Evolutionary conservation across 2,329 filamentous ascomycete genomes (phyloP), one percentile per base, ranked within the genome.

Genomic region (Fusarium sarcochroum): DNA sequence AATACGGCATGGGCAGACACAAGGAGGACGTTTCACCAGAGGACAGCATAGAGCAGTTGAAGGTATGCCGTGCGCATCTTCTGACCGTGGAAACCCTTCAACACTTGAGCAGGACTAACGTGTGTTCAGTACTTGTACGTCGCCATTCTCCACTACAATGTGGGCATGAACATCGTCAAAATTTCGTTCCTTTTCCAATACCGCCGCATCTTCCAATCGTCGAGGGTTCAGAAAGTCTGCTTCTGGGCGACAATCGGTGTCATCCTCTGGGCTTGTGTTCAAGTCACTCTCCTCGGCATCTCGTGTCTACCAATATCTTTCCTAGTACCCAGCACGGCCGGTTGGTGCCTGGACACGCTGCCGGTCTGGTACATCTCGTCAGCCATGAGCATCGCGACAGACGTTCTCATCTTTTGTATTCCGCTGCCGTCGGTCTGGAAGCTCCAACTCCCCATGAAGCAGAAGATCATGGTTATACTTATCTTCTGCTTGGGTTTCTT

Each of bases 181-280:
- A 65, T 77, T 2, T 75, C 73, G 8, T 76, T 78, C 51, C 62
- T 78, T n/a, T 65, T 77, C 47, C 76, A 78, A 51, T 78, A 77
- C 56, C 73, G 74, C 47, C 75, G 76, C 32, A 76, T 78, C 45
- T 78, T 78, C 48, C 64, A 71, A 17, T 61, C 65, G 14, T 40
- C 40, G 5, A 27, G 32, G 1, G 56, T 75, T 8, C 71, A 72
- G n/a, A 61, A 54, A 46, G 52, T 76, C 35, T 78, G 76, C 62
- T 64, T 73, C n/a, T 73, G 71, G 61, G 58, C 69, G n/a, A 70
- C 77, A 15, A 51, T 72, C 38, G 69, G 64, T 46, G 74, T 77
- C 35, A 56, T 63, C 23, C 6, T 69, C 40, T 78, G 76, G 76
- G 71, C 75, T 11, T 49, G 58, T 23, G 48, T 70, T 5, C 76